Percentiles rank a stretch among this genome's conserved stretches.
phyloP scores from a whole-genome alignment of 192 early-diverging fungal species.

The Diversispora epigaea region DNA sequence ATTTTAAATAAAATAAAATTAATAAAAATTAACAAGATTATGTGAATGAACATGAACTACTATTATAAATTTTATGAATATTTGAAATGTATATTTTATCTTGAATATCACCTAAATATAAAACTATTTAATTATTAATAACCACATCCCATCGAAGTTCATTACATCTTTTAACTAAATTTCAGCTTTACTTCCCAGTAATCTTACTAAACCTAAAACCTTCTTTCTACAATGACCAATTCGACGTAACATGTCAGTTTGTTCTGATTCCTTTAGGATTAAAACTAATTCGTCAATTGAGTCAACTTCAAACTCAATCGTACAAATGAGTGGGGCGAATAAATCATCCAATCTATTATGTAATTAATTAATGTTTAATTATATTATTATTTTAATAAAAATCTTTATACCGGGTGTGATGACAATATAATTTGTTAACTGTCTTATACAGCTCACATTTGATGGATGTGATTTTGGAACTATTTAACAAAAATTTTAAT shows the following conservation, averaged over 20 bases:
- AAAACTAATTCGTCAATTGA: constrained; percentile 93
- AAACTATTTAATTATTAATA: constrained; percentile 55
- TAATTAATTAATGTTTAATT: background rate
- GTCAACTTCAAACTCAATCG: constrained; percentile 94
- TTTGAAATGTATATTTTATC: constrained; percentile 23
- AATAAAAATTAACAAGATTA: no score
- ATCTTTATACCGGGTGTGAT: constrained; percentile 67
- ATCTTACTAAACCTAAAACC: constrained; percentile 66
- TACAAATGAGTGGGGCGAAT: constrained; percentile 80
- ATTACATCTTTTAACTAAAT: constrained; percentile 69
- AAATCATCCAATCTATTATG: constrained; percentile 91
- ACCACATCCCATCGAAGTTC: constrained; percentile 45
- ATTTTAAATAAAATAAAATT: background rate
- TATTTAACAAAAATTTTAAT: constrained; percentile 30
- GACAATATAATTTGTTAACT: constrained; percentile 79
- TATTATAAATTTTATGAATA: background rate
- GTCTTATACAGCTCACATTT: constrained; percentile 87
- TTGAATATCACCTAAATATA: constrained; percentile 81
- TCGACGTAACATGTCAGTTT: constrained; percentile 73
- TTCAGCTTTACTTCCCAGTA: constrained; percentile 73
- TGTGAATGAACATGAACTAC: no score
- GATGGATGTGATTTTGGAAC: constrained; percentile 80
- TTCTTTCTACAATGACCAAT: constrained; percentile 74
- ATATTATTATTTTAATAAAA: background rate
- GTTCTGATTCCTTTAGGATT: constrained; percentile 88